Base-by-base conservation (phyloP, 1,284 basidiomycete species). In the Agaricales sp. region DNA sequence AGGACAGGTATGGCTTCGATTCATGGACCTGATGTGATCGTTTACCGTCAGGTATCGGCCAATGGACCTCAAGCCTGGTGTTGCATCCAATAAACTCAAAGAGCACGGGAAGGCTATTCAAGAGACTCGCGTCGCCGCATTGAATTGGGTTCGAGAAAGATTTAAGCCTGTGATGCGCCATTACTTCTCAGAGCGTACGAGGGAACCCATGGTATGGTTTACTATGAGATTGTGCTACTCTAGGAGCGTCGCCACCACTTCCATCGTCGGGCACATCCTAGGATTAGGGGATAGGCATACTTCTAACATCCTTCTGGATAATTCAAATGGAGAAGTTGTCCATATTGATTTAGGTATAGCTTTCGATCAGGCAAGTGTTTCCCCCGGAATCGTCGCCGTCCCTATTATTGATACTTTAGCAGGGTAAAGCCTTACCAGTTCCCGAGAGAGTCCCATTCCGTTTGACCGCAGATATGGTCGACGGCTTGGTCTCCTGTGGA, bases 341-440 rank as follows among this genome's bases (percentile, higher is more conserved):
- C 90, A 97, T 62, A 99, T 99, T 49, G 95, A 99, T 66, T 76
- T 99, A 24, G 95, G 95, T 1, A 91, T 98, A 50, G 92, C 93
- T 0, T 99, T 99, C 64, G 96, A 97, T 56, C 91, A 92, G 70
- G 91, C 88, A 52, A 58, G 75, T 45, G 23, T 26, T 22, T 49
- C 47, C 30, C 50, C 26, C 21, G 2, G 43, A 49, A 20, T 16
- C 22, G 41, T 50, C 20, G n/a, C 45, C 38, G 22, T 26, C 39
- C 20, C 23, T 43, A 18, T n/a, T 44, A 19, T 4, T 45, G 13
- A 45, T n/a, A 20, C 30, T 24, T 30, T 38, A 24, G 6, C 48
- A 94, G 89, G 95, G 96, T 12, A 88, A 86, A 60, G 68, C 82
- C 18, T 71, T 99, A 3, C 73, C 71, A 0, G 75, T 93, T 35